Conservation (phyloP, 306 rosid species). For the Lagenaria siceraria region DNA sequence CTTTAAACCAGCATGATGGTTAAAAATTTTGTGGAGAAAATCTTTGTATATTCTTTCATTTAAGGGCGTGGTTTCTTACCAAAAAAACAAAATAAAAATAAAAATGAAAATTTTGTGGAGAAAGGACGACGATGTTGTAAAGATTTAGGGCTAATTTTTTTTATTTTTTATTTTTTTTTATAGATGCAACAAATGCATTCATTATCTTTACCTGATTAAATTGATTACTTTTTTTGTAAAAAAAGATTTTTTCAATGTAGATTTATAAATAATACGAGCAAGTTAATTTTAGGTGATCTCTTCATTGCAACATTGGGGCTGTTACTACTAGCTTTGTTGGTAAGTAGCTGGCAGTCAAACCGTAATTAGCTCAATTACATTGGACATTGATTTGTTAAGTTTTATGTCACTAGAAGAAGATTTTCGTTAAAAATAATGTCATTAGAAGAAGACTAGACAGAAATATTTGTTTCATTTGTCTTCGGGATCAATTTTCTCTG, state of each 20-base stretch:
- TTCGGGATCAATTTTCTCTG: neutral
- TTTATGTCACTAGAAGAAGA: neutral
- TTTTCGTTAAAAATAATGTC: neutral
- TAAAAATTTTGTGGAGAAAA: neutral
- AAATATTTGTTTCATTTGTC: neutral
- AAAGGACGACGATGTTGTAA: too few species aligned
- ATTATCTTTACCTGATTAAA: neutral
- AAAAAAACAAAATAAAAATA: too few species aligned
- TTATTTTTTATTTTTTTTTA: too few species aligned
- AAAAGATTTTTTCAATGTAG: neutral
- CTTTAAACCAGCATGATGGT: neutral
- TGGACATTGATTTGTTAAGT: neutral
- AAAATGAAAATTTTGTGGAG: too few species aligned
- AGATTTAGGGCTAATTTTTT: neutral
- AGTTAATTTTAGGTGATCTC: neutral
- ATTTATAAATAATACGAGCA: neutral
- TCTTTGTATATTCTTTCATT: too few species aligned
- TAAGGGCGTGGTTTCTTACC: too few species aligned
- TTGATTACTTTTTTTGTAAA: neutral
- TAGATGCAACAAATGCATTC: neutral
- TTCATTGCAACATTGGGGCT: neutral
- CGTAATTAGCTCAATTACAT: neutral
- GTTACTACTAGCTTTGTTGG: conserved; percentile 1
- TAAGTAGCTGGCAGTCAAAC: neutral
- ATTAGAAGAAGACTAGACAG: neutral